Evolutionary conservation across 768 basidiomycete species (phyloP), one percentile per base, ranked within the genome.

Genomic region (Macrolepiota albuminosa): DNA sequence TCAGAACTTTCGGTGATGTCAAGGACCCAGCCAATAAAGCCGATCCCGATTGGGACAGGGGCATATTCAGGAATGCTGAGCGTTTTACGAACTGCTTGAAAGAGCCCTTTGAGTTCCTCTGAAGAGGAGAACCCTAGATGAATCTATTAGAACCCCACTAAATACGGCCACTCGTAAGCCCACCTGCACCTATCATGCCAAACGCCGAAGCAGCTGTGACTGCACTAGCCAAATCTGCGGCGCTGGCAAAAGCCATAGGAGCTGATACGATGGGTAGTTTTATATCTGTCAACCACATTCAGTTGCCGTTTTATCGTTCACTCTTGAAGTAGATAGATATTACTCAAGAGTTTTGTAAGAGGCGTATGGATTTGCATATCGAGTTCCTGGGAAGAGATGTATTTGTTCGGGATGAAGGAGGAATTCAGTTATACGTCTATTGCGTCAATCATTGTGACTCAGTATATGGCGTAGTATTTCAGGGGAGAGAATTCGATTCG

Each of bases 1-100:
- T 75, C 73, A 6, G 72, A 66, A 9, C 53, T 59, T 11, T 71
- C 71, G 0, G 76, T 70, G 26, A 71, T 66, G 11, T 86, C 83
- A 8, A 87, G 72, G 48, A 76, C 72, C 82, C 82, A 88, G 9
- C 76, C 76, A 37, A 87, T 64, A 65, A 82, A 82, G 2, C 86
- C 87, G 29, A 84, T 74, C 6, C 84, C 86, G 46, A 86, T 65
- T 3, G 83, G 82, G 42, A 82, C 74, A 4, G 76, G 72, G 2
- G 68, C 70, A 8, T 62, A 62, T 29, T 59, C 62, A 7, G 66
- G 45, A 4, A 75, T 60, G 1, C 55, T 47, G 42, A 84, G 75
- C 1, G 48, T 63, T 13, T 57, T 33, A 11, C 79, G 76, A 4
- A 75, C 75, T 8, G 72, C 62, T 14, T 70, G 69, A 10, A 86